A percentile compares a stretch with the other conserved stretches of the same genome.
These are phyloP conservation scores for Chaetomiaceae sp. DNA, from an alignment of 2,329 filamentous ascomycete species.

Conservation along the genomic window DNA sequence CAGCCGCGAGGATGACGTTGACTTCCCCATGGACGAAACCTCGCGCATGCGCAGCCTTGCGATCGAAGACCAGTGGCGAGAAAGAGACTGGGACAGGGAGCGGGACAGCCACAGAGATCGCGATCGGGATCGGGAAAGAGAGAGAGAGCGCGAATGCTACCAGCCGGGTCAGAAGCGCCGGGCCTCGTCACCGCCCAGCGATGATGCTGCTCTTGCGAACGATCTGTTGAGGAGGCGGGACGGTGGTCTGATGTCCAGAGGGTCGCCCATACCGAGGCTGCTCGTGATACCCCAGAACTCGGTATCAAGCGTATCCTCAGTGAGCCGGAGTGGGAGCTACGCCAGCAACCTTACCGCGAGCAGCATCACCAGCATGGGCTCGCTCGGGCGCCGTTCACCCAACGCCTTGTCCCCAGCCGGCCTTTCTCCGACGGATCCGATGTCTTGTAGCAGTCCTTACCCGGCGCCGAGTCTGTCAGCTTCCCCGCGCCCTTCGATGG, in stretches of 20 bases:
- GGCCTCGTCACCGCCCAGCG: constrained; percentile 50
- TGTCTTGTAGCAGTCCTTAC: constrained; percentile 44
- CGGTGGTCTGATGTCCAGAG: constrained; percentile 36
- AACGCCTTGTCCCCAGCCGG: constrained; percentile 43
- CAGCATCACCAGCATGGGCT: constrained; percentile 39
- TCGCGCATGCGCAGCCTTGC: constrained; percentile 38
- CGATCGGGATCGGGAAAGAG: constrained; percentile 22
- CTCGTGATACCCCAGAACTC: constrained; percentile 43
- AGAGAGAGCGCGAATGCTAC: constrained; percentile 28
- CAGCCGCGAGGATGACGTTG: constrained; percentile 46
- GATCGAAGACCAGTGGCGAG: constrained; percentile 38
- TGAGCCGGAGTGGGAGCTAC: constrained; percentile 44
- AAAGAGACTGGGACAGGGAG: constrained; percentile 28
- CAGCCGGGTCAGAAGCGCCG: constrained; percentile 50
- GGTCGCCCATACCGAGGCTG: constrained; percentile 49
- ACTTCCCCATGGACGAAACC: constrained; percentile 44
- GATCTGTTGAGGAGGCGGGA: constrained; percentile 48
- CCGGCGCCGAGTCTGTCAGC: constrained; percentile 44
- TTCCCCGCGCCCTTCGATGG: constrained; percentile 44
- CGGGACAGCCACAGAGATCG: constrained; percentile 17
- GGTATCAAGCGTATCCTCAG: constrained; percentile 41
- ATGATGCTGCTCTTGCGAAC: constrained; percentile 39
- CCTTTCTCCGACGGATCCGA: constrained; percentile 44
- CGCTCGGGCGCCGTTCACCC: constrained; percentile 45
- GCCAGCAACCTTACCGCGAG: constrained; percentile 42